Evolutionary conservation across 2,329 filamentous ascomycete species (phyloP), one percentile per base, ranked within the genome.

Genomic region (Lachnellula subtilissima): DNA sequence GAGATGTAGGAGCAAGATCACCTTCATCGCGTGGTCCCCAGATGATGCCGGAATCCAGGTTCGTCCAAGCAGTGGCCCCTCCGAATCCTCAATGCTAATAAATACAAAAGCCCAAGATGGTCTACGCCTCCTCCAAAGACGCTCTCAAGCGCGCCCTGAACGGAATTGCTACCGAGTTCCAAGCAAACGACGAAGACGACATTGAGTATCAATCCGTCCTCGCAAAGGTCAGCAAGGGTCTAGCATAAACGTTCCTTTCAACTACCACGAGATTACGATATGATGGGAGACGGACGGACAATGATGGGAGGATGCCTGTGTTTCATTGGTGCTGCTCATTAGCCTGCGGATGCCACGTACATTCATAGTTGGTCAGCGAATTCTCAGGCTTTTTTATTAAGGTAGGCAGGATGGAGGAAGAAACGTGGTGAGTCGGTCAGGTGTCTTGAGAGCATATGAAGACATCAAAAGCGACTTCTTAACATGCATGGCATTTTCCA

Each of bases 61-160:
- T 72, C 73, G 83, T 55, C n/a, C 15, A 22, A 3, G 8, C 28
- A 11, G 28, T 3, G 42, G 8, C 25, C 8, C 23, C 22, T 28
- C 17, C 12, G 40, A 5, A 28, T 19, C 17, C 45, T 25, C 37
- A 9, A 36, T 23, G 37, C 42, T 62, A 53, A 64, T 46, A 43
- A 36, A 46, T n/a, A 32, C 9, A 47, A 56, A 65, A 91, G 89
- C 81, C 87, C 75, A 91, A 91, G 81, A 94, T 94, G 89, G 82
- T 91, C 74, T 94, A 93, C 80, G 88, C 89, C 67, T 89, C 89
- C 52, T 94, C 89, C 75, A 94, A 93, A 79, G 88, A 92, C 69
- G 87, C 88, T 58, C 82, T 94, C 65, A 93, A 91, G 83, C 86
- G 86, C 74, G 75, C 87, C 50, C 82, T 94, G 62, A 88, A 83